Conservation (phyloP, 306 rosid genomes). For the Dicorynia guianensis region DNA sequence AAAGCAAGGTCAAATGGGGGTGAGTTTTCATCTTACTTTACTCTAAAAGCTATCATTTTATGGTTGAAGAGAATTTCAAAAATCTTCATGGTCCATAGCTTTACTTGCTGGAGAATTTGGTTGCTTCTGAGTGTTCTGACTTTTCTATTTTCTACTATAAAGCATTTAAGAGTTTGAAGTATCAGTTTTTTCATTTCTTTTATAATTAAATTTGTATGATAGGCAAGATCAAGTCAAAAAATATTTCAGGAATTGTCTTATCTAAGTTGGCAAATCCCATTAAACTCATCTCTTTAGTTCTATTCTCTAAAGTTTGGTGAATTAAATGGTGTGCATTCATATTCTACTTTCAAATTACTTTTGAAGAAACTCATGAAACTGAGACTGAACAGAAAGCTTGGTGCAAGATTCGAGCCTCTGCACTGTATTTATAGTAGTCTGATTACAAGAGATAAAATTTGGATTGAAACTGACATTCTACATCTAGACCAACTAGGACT, state of each 20-base stretch:
- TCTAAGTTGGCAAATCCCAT: not conserved
- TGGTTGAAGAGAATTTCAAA: slow-evolving; percentile 24
- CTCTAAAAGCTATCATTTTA: slow-evolving; percentile 15
- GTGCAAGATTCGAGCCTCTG: no score
- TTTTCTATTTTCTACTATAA: slow-evolving; percentile 13
- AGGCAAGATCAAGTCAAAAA: slow-evolving; percentile 14
- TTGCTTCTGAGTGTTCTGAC: not conserved
- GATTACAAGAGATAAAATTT: no score
- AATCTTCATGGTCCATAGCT: slow-evolving; percentile 26
- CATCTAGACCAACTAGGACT: no score
- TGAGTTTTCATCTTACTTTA: slow-evolving; percentile 48
- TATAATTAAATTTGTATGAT: slow-evolving; percentile 25
- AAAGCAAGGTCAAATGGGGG: slow-evolving; percentile 95
- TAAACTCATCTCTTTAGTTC: slow-evolving; percentile 19
- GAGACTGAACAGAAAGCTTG: no score
- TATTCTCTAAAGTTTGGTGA: slow-evolving; percentile 14
- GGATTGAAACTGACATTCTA: no score
- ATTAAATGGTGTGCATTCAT: slow-evolving; percentile 26
- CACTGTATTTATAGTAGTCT: no score
- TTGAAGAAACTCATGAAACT: no score
- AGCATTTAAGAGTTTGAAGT: slow-evolving; percentile 5
- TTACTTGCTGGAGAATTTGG: slow-evolving; percentile 11
- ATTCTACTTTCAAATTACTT: slow-evolving; percentile 25
- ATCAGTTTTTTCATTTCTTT: slow-evolving; percentile 7
- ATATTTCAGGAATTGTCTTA: not conserved